Conservation (phyloP, 805 yeast genomes). For the Lachancea fermentati region DNA sequence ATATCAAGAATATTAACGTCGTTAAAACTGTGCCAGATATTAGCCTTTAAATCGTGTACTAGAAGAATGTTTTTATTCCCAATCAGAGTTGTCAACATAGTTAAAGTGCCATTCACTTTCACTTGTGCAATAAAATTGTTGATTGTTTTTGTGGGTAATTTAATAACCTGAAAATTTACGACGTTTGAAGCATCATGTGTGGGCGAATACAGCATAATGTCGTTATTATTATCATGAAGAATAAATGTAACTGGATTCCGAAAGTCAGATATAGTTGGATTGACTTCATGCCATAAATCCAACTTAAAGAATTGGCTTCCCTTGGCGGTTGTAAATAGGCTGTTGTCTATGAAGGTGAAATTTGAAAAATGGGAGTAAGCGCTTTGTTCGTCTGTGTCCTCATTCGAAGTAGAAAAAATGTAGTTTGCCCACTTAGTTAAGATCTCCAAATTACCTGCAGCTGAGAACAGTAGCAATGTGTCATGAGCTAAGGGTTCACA, state of each 20-base stretch:
- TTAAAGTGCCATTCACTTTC: constrained; percentile 21
- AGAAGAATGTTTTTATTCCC: constrained; percentile 29
- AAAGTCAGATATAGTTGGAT: constrained; percentile 19
- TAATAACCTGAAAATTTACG: constrained; percentile 22
- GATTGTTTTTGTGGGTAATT: constrained; percentile 29
- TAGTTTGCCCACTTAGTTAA: constrained; percentile 26
- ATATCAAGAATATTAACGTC: constrained; percentile 23
- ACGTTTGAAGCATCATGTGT: constrained; percentile 17
- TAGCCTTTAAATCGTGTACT: constrained; percentile 26
- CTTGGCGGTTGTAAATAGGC: constrained; percentile 15
- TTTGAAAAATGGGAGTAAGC: constrained; percentile 15
- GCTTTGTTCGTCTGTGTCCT: constrained; percentile 10
- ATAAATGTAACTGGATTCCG: constrained; percentile 19
- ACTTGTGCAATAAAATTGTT: constrained; percentile 26
- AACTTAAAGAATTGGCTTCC: constrained; percentile 25
- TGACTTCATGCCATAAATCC: constrained; percentile 26
- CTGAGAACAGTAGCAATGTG: constrained; percentile 19
- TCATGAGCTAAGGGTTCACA: constrained; percentile 19
- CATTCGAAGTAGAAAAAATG: constrained; percentile 21
- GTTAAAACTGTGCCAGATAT: constrained; percentile 25
- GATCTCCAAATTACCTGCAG: constrained; percentile 19
- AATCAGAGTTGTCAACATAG: constrained; percentile 24
- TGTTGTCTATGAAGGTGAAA: constrained; percentile 15
- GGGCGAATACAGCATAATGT: constrained; percentile 27
- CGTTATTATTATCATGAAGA: constrained; percentile 23